Conservation (phyloP, 2,329 filamentous ascomycete species). For the Cladosporium sp. region DNA sequence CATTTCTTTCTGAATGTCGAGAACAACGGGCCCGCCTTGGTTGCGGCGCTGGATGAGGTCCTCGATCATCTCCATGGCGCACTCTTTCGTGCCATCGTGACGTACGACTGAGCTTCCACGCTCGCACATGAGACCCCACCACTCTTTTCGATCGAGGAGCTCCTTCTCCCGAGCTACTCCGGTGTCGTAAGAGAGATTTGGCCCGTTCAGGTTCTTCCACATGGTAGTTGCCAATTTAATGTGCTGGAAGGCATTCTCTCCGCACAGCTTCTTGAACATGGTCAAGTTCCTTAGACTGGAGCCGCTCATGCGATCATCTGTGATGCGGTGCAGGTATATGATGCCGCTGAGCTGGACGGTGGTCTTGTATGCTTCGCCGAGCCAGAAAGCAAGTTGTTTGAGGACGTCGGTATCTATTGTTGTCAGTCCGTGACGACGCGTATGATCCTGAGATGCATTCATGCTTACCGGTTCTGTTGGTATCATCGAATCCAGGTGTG, state of each 20-base stretch:
- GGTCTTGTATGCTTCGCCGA: slow-evolving; percentile 36
- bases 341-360: slow-evolving; percentile 43
- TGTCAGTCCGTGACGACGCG: neutral
- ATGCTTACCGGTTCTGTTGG: slow-evolving; percentile 23
- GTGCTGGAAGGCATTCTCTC: slow-evolving; percentile 42
- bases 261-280: slow-evolving; percentile 49
- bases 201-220: slow-evolving; percentile 37
- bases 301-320: slow-evolving; percentile 43
- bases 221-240: slow-evolving; percentile 46
- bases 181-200: slow-evolving; percentile 22
- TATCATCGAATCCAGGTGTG: slow-evolving; percentile 21
- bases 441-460: neutral
- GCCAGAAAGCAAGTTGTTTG: slow-evolving; percentile 42
- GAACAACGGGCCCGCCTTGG: slow-evolving; percentile 5
- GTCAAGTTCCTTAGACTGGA: slow-evolving; percentile 43
- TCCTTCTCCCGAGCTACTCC: slow-evolving; percentile 23
- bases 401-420: slow-evolving; percentile 46
- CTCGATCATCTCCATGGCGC: slow-evolving; percentile 24
- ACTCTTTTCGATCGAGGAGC: slow-evolving; percentile 2
- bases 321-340: slow-evolving; percentile 50
- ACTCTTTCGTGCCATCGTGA: slow-evolving; percentile 19
- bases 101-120: slow-evolving; percentile 22
- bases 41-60: slow-evolving; percentile 16
- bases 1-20: slow-evolving; percentile 28
- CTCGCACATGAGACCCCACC: slow-evolving; percentile 28